A percentile compares a stretch with the other conserved stretches of the same genome.
Evolutionary conservation across 1,284 basidiomycete species (phyloP).

Genomic region (Ceratorhiza oryzae-sativae): DNA sequence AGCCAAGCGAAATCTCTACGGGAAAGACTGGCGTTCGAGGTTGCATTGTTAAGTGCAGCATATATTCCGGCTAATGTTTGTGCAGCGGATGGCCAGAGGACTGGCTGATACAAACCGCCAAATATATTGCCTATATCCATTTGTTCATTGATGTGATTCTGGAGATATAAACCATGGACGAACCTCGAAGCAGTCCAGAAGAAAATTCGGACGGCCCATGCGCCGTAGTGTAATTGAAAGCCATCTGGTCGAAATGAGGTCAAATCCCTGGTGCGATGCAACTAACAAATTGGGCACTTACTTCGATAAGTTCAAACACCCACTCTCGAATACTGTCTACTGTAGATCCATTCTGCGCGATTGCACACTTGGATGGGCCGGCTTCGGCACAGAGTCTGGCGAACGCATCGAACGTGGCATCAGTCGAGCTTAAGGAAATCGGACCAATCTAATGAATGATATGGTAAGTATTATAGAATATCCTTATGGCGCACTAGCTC

Average conservation of each 20-base stretch:
- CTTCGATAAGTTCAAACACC: slow-evolving; percentile 3
- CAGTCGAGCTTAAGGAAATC: neutral
- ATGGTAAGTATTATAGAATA: neutral
- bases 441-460: neutral
- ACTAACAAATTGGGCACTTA: neutral
- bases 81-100: neutral
- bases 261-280: neutral
- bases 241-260: neutral
- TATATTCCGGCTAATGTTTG: neutral
- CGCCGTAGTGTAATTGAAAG: slow-evolving; percentile 1
- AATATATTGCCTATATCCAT: neutral
- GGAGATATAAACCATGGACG: too few relatives aligned
- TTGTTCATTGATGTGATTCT: neutral
- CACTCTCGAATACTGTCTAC: slow-evolving; percentile 2
- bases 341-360: slow-evolving; percentile 6
- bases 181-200: neutral
- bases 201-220: neutral
- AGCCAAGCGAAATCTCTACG: neutral
- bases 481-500: neutral
- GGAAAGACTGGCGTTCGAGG: neutral
- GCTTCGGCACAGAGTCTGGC: slow-evolving; percentile 5
- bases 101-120: neutral
- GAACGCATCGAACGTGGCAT: slow-evolving; percentile 8
- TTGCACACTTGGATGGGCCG: slow-evolving; percentile 23
- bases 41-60: neutral